phyloP scores from a whole-genome alignment of 1,284 basidiomycete species.

The Heterobasidion occidentale region DNA sequence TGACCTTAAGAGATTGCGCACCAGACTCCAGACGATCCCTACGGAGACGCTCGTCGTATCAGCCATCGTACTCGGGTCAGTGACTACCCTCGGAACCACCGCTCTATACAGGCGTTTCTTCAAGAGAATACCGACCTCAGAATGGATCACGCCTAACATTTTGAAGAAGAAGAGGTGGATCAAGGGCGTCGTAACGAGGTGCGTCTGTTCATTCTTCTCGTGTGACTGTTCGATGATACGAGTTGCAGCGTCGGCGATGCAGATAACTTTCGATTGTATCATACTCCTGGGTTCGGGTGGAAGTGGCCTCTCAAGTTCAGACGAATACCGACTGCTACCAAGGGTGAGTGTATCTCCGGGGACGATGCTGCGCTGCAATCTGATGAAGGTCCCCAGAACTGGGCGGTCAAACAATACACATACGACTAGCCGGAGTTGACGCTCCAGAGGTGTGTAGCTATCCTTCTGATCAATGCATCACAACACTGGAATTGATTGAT shows the following conservation, averaged over 20 bases:
- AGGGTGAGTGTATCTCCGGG: conserved; percentile 36
- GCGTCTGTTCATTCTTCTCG: conserved; percentile 14
- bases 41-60: conserved; percentile 10
- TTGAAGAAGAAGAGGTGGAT: conserved; percentile 54
- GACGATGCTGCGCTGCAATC: background rate
- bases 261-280: conserved; percentile 77
- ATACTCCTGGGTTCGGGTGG: conserved; percentile 75
- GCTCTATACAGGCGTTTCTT: conserved; percentile 48
- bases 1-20: background rate
- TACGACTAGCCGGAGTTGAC: conserved; percentile 83
- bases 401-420: conserved; percentile 71
- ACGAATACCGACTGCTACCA: conserved; percentile 45
- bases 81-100: conserved; percentile 29
- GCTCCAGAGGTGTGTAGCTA: conserved; percentile 58
- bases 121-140: conserved; percentile 48
- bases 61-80: conserved; percentile 33
- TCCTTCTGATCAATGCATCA: background rate
- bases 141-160: conserved; percentile 57
- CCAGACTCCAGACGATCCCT: background rate
- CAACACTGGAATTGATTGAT: background rate
- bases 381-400: conserved; percentile 38
- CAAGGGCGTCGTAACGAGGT: conserved; percentile 71
- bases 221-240: background rate
- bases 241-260: conserved; percentile 68
- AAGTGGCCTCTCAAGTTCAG: conserved; percentile 65